Base-by-base conservation (phyloP, 352 stramenopile species). In the Chrysophaeum taylorii region DNA sequence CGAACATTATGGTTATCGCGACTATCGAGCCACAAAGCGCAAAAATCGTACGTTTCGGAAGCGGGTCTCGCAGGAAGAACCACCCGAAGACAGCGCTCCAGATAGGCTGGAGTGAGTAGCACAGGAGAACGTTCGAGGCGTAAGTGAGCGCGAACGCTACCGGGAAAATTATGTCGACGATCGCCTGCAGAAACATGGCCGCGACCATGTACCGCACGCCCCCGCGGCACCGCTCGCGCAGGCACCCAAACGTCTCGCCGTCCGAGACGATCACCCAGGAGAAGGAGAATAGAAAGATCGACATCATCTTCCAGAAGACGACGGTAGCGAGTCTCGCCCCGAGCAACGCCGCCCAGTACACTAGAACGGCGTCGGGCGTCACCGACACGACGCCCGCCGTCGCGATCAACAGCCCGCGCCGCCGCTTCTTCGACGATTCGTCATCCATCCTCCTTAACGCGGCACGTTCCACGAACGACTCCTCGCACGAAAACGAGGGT, bases 291-390 rank as follows among this genome's bases (percentile, higher is more conserved):
- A 36, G 15, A 12, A 23, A 7, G 27, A 63, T 25, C 27, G 39
- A 63, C 27, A 33, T 14, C 27, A 63, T n/a, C 52, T 66, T 66
- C 57, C 57, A 66, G 35, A 45, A 48, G 57, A 66, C 33, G 14
- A 66, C 9, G 35, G 33, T 45, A 5, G 14, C 14, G 1, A n/a
- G 1, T 9, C 12, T n/a, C 33, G 27, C 57, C 16, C 31, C 57
- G 1, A 21, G 14, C 33, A 14, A 23, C 15, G 9, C 2, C 1
- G 27, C 14, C 57, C 57, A 66, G 1, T 36, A 23, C 36, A 66
- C 18, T 4, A 42, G n/a, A 9, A 66, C 35, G 14, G 57, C 57
- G 57, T 66, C 57, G 14, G 57, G 57, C 33, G 57, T 37, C 12
- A 66, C 57, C 2, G 7, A 31, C 1, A 66, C 25, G 35, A 45